phyloP scores from a whole-genome alignment of 176 grass and related monocot species.

The Dendrocalamus sinicus region DNA sequence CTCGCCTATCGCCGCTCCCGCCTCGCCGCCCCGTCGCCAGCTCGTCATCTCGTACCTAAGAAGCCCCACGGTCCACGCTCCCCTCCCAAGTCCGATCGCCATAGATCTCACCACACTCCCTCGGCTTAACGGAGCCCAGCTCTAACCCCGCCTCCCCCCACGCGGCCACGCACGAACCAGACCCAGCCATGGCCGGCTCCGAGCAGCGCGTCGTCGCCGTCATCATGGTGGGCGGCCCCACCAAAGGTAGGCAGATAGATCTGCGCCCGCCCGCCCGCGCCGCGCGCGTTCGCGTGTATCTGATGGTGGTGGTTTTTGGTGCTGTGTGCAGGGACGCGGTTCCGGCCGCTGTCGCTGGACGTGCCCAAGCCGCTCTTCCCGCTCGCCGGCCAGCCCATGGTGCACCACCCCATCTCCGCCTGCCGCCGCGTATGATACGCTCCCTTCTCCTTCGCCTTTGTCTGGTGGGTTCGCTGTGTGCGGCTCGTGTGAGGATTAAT shows the following conservation, averaged over 20 bases:
- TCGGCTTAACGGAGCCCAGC: not conserved
- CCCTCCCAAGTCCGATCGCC: slow-evolving; percentile 21
- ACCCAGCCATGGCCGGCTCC: slow-evolving; percentile 63
- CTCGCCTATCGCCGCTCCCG: not conserved
- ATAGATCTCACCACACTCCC: slow-evolving; percentile 47
- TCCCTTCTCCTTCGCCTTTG: not conserved
- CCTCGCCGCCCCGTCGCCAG: not conserved
- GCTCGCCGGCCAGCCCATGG: slow-evolving; percentile 93
- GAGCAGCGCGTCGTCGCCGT: slow-evolving; percentile 89
- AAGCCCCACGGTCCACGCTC: slow-evolving; percentile 37
- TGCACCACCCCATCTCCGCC: slow-evolving; percentile 91
- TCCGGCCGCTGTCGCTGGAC: slow-evolving; percentile 93
- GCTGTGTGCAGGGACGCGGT: slow-evolving; percentile 74
- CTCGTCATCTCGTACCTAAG: not conserved
- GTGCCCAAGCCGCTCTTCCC: slow-evolving; percentile 98
- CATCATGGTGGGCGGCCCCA: slow-evolving; percentile 98
- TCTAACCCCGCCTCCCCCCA: not conserved
- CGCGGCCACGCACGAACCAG: not conserved
- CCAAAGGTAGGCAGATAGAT: slow-evolving; percentile 84
- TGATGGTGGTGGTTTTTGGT: not conserved
- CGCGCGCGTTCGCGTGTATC: not conserved
- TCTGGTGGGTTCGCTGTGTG: not conserved
- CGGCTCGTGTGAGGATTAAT: not conserved
- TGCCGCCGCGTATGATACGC: slow-evolving; percentile 62
- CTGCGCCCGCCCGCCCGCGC: not conserved